Evolutionary conservation across 1,139 yeast genomes (phyloP).

Genomic region (Oligophagozyma castellii): DNA sequence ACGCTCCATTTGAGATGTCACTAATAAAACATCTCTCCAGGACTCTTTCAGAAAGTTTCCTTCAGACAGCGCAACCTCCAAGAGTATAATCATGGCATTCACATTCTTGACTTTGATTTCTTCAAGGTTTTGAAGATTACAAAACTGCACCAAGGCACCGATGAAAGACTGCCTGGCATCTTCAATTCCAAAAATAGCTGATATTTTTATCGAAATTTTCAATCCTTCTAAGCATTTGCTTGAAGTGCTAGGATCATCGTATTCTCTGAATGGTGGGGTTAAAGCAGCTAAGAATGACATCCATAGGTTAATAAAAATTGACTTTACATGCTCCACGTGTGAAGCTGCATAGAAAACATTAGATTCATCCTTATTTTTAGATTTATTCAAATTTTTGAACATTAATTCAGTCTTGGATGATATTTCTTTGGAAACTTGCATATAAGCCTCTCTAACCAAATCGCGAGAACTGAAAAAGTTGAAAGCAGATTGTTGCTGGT

Average conservation of each 20-base stretch:
- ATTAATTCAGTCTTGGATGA: slow-evolving; percentile 78
- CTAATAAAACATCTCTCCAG: slow-evolving; percentile 74
- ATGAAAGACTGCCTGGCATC: slow-evolving; percentile 82
- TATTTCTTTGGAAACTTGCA: slow-evolving; percentile 86
- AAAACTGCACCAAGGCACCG: slow-evolving; percentile 79
- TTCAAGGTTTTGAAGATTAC: slow-evolving; percentile 64
- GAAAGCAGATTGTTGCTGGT: slow-evolving; percentile 31
- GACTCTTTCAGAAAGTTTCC: slow-evolving; percentile 59
- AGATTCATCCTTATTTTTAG: slow-evolving; percentile 22
- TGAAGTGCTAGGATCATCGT: slow-evolving; percentile 67
- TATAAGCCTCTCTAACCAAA: slow-evolving; percentile 70
- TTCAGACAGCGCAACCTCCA: slow-evolving; percentile 67
- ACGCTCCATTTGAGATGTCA: slow-evolving; percentile 84
- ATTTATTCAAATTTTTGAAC: slow-evolving; percentile 54
- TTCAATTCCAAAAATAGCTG: slow-evolving; percentile 73
- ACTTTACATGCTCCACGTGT: slow-evolving; percentile 79
- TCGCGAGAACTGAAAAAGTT: slow-evolving; percentile 70
- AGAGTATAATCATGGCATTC: slow-evolving; percentile 58
- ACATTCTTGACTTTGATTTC: slow-evolving; percentile 74
- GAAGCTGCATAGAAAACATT: slow-evolving; percentile 40
- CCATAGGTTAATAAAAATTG: slow-evolving; percentile 92
- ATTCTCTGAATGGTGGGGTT: slow-evolving; percentile 85
- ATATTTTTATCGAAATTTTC: slow-evolving; percentile 64
- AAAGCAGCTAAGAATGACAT: slow-evolving; percentile 92
- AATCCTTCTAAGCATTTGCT: slow-evolving; percentile 72